A percentile compares a stretch with the other conserved stretches of the same genome.
Conservation (phyloP, 495 filamentous ascomycete species). For the Cudoniella acicularis region DNA sequence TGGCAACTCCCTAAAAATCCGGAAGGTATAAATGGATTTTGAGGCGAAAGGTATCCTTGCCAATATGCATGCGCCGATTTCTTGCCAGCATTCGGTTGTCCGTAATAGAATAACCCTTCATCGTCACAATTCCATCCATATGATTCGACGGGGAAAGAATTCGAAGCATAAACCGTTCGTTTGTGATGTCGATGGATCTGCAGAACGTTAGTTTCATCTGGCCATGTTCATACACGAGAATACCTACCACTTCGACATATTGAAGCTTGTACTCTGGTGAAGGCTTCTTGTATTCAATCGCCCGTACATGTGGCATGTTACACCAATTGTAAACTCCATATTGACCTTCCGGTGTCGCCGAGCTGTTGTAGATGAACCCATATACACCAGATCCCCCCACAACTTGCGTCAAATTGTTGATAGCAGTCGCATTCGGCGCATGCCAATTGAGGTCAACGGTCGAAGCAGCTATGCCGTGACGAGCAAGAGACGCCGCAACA, state of each 20-base stretch:
- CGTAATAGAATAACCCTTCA: slow-evolving; percentile 58
- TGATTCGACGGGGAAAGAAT: slow-evolving; percentile 62
- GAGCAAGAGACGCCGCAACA: slow-evolving; percentile 18
- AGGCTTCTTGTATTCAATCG: slow-evolving; percentile 49
- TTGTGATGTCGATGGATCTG: slow-evolving; percentile 73
- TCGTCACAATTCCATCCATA: slow-evolving; percentile 64
- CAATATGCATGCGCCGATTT: slow-evolving; percentile 45
- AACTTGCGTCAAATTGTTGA: slow-evolving; percentile 53
- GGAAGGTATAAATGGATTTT: slow-evolving; percentile 54
- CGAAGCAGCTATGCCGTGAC: slow-evolving; percentile 9
- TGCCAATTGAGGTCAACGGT: slow-evolving; percentile 51
- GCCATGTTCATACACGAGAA: no score
- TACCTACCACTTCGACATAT: slow-evolving; percentile 62
- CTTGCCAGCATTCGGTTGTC: slow-evolving; percentile 37
- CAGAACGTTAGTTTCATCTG: neutral
- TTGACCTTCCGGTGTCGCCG: slow-evolving; percentile 38
- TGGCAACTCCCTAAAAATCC: slow-evolving; percentile 64
- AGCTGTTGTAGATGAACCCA: slow-evolving; percentile 62
- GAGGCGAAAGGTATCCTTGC: slow-evolving; percentile 47
- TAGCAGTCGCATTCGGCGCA: slow-evolving; percentile 48
- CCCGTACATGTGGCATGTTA: slow-evolving; percentile 72
- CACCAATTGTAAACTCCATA: slow-evolving; percentile 69
- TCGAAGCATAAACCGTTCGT: slow-evolving; percentile 65
- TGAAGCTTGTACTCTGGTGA: slow-evolving; percentile 47
- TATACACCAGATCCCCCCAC: slow-evolving; percentile 51